These are phyloP conservation scores for Trichoderma sp. DNA, from an alignment of 2,329 filamentous ascomycete genomes.

Conservation along the genomic window DNA sequence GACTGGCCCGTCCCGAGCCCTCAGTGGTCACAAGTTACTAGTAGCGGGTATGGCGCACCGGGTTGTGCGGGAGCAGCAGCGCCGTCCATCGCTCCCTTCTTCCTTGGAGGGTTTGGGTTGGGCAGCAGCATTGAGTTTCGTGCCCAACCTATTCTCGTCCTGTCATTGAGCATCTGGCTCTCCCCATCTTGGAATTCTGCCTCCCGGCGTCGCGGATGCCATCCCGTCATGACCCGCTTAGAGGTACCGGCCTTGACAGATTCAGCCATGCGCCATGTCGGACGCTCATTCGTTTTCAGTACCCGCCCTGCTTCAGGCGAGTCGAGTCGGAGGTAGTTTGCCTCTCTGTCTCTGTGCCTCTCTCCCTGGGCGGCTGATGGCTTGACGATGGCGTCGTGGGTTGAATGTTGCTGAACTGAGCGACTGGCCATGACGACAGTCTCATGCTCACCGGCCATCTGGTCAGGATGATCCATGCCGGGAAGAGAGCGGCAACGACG, in stretches of 20 bases:
- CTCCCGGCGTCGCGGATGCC: conserved; percentile 9
- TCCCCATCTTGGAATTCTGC: conserved; percentile 7
- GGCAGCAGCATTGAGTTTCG: conserved; percentile 19
- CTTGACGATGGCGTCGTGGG: conserved; percentile 17
- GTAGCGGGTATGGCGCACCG: conserved; percentile 19
- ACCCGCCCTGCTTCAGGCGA: conserved; percentile 15
- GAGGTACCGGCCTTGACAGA: background rate
- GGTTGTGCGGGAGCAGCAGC: conserved; percentile 17
- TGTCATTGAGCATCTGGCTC: conserved; percentile 6
- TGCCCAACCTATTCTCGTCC: conserved; percentile 23
- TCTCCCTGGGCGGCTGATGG: conserved; percentile 10
- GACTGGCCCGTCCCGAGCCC: conserved; percentile 11
- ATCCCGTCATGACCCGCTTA: conserved; percentile 14
- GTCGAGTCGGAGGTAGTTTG: background rate
- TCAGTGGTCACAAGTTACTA: conserved; percentile 17
- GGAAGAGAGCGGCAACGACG: background rate
- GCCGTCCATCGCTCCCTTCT: conserved; percentile 5
- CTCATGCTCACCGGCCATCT: background rate
- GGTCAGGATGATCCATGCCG: background rate
- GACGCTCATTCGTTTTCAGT: conserved; percentile 11
- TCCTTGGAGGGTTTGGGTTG: conserved; percentile 10
- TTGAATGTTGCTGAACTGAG: conserved; percentile 12
- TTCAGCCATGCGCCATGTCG: too few species aligned
- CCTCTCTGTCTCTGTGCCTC: background rate
- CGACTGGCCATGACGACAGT: conserved; percentile 3